Conservation (phyloP, 352 stramenopile genomes). For the Hyaloperonospora brassicae region DNA sequence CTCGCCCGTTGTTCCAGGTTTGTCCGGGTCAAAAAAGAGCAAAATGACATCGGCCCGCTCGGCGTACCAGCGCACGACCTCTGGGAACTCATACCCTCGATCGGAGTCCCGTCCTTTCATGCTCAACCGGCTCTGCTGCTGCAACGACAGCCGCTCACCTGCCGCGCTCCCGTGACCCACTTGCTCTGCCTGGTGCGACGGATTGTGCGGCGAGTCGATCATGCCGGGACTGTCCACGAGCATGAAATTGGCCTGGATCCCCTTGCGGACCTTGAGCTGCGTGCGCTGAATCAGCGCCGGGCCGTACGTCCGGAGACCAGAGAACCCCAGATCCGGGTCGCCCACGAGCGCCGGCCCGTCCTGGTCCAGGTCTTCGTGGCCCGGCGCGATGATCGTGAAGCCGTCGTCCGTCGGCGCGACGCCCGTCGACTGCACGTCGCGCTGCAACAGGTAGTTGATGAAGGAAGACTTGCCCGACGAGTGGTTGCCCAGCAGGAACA, state of each 20-base stretch:
- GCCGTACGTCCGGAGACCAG: slow-evolving; percentile 91
- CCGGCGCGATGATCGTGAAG: slow-evolving; percentile 98
- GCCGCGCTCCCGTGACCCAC: slow-evolving; percentile 34
- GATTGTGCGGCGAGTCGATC: slow-evolving; percentile 94
- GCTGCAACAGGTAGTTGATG: slow-evolving; percentile 97
- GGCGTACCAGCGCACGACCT: slow-evolving; percentile 96
- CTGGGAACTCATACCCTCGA: slow-evolving; percentile 96
- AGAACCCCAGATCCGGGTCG: slow-evolving; percentile 98
- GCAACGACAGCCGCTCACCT: slow-evolving; percentile 26
- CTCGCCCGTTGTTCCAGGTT: slow-evolving; percentile 98
- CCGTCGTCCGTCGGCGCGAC: slow-evolving; percentile 99
- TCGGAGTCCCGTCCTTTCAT: slow-evolving; percentile 49
- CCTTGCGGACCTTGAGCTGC: slow-evolving; percentile 94
- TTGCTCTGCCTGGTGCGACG: slow-evolving; percentile 33
- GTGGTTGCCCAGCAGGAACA: slow-evolving; percentile 99
- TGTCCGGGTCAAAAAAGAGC: slow-evolving; percentile 99
- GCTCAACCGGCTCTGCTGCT: slow-evolving; percentile 26
- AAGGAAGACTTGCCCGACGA: slow-evolving; percentile 98
- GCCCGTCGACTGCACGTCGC: slow-evolving; percentile 95
- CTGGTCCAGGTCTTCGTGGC: slow-evolving; percentile 93
- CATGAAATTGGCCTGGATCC: slow-evolving; percentile 94
- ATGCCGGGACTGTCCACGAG: slow-evolving; percentile 98
- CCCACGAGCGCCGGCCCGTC: slow-evolving; percentile 92
- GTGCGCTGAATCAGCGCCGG: slow-evolving; percentile 97
- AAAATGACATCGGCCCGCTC: slow-evolving; percentile 98